These are phyloP conservation scores for Botrytis deweyae DNA, from an alignment of 2,329 filamentous ascomycete species.

Conservation along the genomic window DNA sequence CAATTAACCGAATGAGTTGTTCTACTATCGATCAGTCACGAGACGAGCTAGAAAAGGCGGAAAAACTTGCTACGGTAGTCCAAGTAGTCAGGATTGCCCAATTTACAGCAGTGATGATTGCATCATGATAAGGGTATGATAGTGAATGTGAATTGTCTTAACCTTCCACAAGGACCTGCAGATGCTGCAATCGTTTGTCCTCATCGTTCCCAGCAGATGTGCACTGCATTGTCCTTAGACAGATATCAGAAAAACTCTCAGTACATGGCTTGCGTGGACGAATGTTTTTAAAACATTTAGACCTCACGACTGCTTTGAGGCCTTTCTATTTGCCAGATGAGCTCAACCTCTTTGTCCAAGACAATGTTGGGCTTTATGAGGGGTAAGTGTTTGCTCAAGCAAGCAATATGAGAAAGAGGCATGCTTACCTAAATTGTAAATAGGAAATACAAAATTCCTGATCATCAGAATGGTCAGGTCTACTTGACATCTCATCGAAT, in stretches of 20 bases:
- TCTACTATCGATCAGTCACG: not conserved
- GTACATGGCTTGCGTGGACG: constrained; percentile 58
- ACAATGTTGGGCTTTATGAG: constrained; percentile 96
- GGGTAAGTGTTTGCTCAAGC: constrained; percentile 61
- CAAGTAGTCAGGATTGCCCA: not conserved
- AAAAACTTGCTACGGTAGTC: constrained; percentile 1
- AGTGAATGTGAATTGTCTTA: not conserved
- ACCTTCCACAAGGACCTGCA: not conserved
- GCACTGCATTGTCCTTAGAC: not conserved
- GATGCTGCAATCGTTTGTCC: not conserved
- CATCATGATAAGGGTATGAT: constrained; percentile 8
- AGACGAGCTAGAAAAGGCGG: not conserved
- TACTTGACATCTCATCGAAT: constrained; percentile 94
- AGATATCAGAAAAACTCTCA: constrained; percentile 13
- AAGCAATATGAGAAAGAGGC: not conserved
- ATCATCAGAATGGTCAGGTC: constrained; percentile 92
- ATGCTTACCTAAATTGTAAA: not conserved
- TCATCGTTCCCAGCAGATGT: constrained; percentile 10
- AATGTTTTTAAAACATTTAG: constrained; percentile 96
- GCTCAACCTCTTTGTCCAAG: constrained; percentile 92
- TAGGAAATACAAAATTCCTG: constrained; percentile 91
- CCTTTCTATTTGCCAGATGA: constrained; percentile 91
- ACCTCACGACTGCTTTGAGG: constrained; percentile 93
- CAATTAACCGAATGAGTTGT: constrained; percentile 16
- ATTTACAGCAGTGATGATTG: not conserved